Percentiles rank a stretch among this genome's conserved stretches.
These are phyloP conservation scores for Cyclospora cayetanensis DNA, from an alignment of 169 alveolate genomes.

Conservation along the genomic window DNA sequence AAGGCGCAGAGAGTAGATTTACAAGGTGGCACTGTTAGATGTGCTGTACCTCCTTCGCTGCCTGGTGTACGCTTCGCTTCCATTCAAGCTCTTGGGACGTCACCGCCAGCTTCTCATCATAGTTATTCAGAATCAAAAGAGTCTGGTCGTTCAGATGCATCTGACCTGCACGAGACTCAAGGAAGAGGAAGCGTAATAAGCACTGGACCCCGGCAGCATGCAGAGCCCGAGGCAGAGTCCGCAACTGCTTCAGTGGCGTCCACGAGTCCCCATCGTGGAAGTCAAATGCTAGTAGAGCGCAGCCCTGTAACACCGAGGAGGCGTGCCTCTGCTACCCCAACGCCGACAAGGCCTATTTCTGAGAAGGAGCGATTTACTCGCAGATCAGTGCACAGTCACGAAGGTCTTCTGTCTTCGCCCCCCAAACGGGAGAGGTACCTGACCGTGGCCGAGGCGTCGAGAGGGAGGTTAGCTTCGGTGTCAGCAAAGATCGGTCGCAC, in stretches of 20 bases:
- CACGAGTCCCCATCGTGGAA: no score
- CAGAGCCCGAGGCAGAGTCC: no score
- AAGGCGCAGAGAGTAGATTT: no score
- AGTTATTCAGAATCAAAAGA: constrained; percentile 11
- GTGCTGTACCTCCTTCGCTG: neutral
- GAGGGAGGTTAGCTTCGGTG: constrained; percentile 2
- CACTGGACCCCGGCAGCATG: no score
- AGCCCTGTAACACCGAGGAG: neutral
- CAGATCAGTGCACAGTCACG: neutral
- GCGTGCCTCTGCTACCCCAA: neutral
- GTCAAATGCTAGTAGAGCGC: neutral
- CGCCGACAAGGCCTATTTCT: neutral
- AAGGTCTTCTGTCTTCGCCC: neutral
- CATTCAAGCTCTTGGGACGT: neutral
- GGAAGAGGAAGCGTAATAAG: no score
- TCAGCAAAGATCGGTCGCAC: constrained; percentile 36
- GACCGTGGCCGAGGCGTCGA: neutral
- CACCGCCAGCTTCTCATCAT: constrained; percentile 38
- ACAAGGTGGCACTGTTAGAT: neutral
- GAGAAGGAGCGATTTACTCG: neutral
- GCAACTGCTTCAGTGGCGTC: no score
- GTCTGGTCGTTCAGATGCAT: no score
- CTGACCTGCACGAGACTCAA: no score
- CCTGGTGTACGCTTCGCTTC: neutral
- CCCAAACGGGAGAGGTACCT: constrained; percentile 31